Percentiles rank a stretch among this genome's conserved stretches.
Evolutionary conservation across 2,329 filamentous ascomycete species (phyloP).

Genomic region (Diaporthe sp.): DNA sequence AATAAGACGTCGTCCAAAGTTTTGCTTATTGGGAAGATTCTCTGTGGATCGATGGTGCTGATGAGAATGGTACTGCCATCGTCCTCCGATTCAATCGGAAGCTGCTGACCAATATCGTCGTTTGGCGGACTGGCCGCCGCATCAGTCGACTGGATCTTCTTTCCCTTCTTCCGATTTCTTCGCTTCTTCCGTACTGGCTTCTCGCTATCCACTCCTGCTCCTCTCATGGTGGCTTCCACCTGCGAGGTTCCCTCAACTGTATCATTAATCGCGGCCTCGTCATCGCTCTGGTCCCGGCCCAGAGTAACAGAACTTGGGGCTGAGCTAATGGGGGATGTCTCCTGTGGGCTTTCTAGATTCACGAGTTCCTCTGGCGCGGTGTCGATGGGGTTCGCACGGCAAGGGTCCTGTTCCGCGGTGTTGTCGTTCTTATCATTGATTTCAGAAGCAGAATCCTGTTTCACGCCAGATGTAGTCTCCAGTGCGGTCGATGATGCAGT

Average conservation of each 20-base stretch:
- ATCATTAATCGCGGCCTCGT: neutral
- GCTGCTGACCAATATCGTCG: neutral
- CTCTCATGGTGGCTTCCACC: neutral
- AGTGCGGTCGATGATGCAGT: neutral
- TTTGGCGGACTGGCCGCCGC: neutral
- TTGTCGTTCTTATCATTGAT: neutral
- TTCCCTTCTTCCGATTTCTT: slow-evolving; percentile 16
- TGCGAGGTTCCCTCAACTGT: no score
- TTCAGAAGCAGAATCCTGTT: neutral
- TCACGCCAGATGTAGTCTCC: neutral
- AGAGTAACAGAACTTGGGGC: slow-evolving; percentile 13
- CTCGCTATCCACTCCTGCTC: slow-evolving; percentile 24
- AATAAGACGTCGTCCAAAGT: neutral
- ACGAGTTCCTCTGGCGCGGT: neutral
- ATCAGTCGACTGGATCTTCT: neutral
- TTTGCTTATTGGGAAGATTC: neutral
- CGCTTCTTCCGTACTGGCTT: slow-evolving; percentile 20
- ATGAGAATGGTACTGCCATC: neutral
- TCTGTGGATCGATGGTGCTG: no score
- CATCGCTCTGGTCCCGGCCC: neutral
- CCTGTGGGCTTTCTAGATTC: neutral
- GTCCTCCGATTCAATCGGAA: neutral
- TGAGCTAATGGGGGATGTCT: neutral
- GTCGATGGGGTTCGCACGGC: neutral
- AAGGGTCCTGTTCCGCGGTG: neutral